Evolutionary conservation across 1,284 basidiomycete species (phyloP), one percentile per base, ranked within the genome.

Genomic region (Sutorius eximius): DNA sequence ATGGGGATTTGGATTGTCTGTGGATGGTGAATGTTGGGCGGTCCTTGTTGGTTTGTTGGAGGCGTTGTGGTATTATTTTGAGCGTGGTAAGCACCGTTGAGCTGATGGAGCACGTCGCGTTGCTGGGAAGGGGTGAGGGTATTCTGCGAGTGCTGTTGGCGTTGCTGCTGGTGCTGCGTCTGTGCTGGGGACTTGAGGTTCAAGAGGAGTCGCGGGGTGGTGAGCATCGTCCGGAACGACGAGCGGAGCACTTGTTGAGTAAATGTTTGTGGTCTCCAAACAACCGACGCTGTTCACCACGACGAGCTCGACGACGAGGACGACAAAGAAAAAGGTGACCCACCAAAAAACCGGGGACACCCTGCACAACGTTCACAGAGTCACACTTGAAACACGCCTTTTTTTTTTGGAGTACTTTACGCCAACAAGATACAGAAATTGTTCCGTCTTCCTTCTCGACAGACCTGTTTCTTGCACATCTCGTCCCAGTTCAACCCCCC

Each of bases 361-460:
- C 38, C 29, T 16, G 18, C 45, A 30, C 43, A 15, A 29, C 18
- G 38, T 60, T 62, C 57, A 59, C 60, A 24, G 36, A 47, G 40
- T 57, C 53, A 61, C 62, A 45, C 45, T 36, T 32, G 33, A 49
- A 22, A 34, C 34, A 16, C 24, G 24, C 24, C 24, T 27, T 27
- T 48, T 55, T 41, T 9, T 32, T 12, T 16, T n/a, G n/a, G n/a
- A n/a, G 15, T 10, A 18, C 10, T 10, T 58, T 51, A 51, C 11
- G 36, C 47, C 22, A 82, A 56, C 30, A 83, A 53, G 40, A 94
- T 84, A 52, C 78, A 76, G 66, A 94, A 94, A 70, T 94, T 94
- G 68, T 95, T 94, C 63, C 87, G 79, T 41, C 82, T 79, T 0
- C 91, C 91, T 51, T 80, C 75, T 18, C 83, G 76, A 49, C 89